Base-by-base conservation (phyloP, 164 flowering plant genomes). In the Aristolochia californica region DNA sequence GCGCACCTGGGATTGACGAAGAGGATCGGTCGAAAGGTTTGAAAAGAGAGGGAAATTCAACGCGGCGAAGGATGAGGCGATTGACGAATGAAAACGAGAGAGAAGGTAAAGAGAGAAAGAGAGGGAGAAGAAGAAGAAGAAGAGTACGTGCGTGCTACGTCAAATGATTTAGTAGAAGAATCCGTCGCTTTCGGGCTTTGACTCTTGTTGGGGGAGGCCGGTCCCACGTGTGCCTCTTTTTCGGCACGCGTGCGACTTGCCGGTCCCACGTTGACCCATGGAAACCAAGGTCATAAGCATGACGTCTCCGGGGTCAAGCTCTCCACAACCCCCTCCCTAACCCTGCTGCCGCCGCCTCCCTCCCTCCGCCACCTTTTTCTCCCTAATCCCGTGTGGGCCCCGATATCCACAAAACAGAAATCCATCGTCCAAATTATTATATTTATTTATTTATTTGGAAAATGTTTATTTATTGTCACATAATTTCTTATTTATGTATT, bases 171-270 rank as follows among this genome's bases (percentile, higher is more conserved):
- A 21, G 12, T 0, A 2, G 43, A n/a, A 43, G 63, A 60, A 60
- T 3, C 60, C 20, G 56, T 64, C 61, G 43, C 55, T 49, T 40
- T 64, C 61, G 30, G 52, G 38, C 47, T 67, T 54, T 58, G 44
- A 60, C 63, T 38, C 40, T 34, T 17, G 13, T 43, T 13, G 18
- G 20, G 8, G 11, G 17, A 4, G 7, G n/a, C 13, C 11, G 47
- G 63, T 17, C 48, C 63, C 47, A 51, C 45, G 30, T 51, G 63
- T 60, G 38, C 18, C 20, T 10, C 27, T 34, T 34, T 0, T 38
- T 22, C 13, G 48, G 34, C 62, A 43, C 63, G 63, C 63, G 63
- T 51, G 63, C 56, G 47, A 28, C 48, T 13, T 22, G 48, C 1
- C 23, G 63, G 47, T 2, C 63, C 63, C 63, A 60, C 56, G 63